Evolutionary conservation across 768 basidiomycete species (phyloP).

Genomic region (Trametes elegans): DNA sequence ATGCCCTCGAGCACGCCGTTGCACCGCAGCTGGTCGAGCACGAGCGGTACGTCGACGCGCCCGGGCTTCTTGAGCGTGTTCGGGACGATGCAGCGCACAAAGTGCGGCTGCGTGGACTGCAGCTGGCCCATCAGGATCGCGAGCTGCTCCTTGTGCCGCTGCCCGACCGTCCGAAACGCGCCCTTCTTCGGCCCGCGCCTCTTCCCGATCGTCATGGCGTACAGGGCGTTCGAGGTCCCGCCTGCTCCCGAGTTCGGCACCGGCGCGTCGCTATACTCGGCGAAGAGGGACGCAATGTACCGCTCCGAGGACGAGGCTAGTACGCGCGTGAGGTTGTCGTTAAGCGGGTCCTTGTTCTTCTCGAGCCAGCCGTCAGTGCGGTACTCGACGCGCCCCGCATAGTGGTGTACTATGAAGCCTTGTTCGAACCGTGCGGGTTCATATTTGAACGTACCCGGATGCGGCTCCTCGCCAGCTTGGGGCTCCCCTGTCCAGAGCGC

Average conservation of each 20-base stretch:
- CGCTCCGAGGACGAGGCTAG: conserved; percentile 79
- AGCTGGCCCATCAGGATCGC: conserved; percentile 88
- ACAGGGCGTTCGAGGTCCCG: conserved; percentile 36
- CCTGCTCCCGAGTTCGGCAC: no score
- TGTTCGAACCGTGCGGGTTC: conserved; percentile 85
- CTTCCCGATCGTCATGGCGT: conserved; percentile 44
- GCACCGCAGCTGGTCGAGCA: conserved; percentile 94
- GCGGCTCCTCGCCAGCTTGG: conserved; percentile 44
- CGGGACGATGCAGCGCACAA: conserved; percentile 97
- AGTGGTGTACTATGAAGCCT: conserved; percentile 94
- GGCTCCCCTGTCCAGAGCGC: conserved; percentile 64
- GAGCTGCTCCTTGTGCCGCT: conserved; percentile 95
- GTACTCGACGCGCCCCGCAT: conserved; percentile 96
- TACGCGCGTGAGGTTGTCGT: conserved; percentile 91
- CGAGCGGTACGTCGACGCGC: conserved; percentile 88
- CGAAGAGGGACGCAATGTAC: conserved; percentile 80
- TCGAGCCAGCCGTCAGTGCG: conserved; percentile 95
- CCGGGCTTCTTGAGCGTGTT: conserved; percentile 90
- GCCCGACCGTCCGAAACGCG: conserved; percentile 93
- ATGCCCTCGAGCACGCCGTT: conserved; percentile 99
- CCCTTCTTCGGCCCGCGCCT: conserved; percentile 87
- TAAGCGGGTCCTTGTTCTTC: conserved; percentile 99
- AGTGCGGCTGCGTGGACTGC: conserved; percentile 94
- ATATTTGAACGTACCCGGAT: conserved; percentile 83
- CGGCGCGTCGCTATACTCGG: conserved; percentile 64